phyloP scores from a whole-genome alignment of 2,329 filamentous ascomycete genomes.

The Trichothecium sympodiale region DNA sequence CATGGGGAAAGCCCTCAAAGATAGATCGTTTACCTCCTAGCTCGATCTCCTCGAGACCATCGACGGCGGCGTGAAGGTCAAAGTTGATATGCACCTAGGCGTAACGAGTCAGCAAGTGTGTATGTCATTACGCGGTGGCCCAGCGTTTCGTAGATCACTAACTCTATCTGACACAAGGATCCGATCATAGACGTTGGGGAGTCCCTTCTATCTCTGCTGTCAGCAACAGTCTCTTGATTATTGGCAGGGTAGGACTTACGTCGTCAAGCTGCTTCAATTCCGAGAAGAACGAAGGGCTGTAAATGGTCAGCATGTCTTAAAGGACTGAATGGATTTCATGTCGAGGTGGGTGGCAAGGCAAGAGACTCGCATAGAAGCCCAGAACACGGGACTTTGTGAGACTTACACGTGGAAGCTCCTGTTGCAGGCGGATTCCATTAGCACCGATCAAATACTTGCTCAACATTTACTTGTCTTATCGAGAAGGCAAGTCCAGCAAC shows the following conservation, averaged over 20 bases:
- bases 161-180: conserved; percentile 57
- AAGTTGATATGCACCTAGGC: conserved; percentile 55
- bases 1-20: background rate
- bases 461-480: too few species aligned
- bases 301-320: background rate
- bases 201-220: conserved; percentile 15
- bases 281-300: conserved; percentile 24
- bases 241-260: too few species aligned
- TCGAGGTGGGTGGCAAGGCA: background rate
- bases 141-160: too few species aligned
- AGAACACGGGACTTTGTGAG: background rate
- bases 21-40: conserved; percentile 20
- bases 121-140: conserved; percentile 25
- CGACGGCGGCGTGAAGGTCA: conserved; percentile 54
- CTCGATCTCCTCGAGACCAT: conserved; percentile 54
- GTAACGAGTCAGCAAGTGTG: background rate
- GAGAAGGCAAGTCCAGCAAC: too few species aligned
- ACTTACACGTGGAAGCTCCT: conserved; percentile 51
- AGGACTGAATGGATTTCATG: background rate
- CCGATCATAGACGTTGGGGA: conserved; percentile 26
- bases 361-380: background rate
- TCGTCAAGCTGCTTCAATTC: conserved; percentile 29
- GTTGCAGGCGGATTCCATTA: too few species aligned
- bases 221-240: too few species aligned
- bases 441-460: too few species aligned